A percentile compares a stretch with the other conserved stretches of the same genome.
phyloP scores from a whole-genome alignment of 2,329 filamentous ascomycete species.

The Xylaria sp. region DNA sequence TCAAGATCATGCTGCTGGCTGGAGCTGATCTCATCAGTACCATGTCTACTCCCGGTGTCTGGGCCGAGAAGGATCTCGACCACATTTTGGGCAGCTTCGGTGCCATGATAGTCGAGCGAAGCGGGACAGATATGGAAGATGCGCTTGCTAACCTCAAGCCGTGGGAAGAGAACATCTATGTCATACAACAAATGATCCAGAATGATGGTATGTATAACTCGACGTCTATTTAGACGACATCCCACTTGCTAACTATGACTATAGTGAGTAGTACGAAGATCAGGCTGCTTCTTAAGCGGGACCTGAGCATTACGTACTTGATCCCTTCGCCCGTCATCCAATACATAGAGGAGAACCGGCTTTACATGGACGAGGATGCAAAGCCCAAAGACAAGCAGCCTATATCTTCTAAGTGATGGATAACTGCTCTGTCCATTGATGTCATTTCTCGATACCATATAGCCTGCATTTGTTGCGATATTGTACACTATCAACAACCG shows the following conservation, averaged over 20 bases:
- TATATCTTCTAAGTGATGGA: conserved; percentile 38
- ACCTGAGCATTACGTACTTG: conserved; percentile 83
- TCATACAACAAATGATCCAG: conserved; percentile 88
- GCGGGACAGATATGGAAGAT: conserved; percentile 88
- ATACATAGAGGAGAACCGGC: conserved; percentile 74
- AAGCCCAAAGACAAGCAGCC: conserved; percentile 48
- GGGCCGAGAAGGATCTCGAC: conserved; percentile 85
- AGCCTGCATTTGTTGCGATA: conserved; percentile 8
- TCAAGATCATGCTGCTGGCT: conserved; percentile 82
- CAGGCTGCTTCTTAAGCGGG: conserved; percentile 69
- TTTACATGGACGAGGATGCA: conserved; percentile 59
- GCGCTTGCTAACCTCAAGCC: conserved; percentile 82
- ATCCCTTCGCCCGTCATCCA: conserved; percentile 73
- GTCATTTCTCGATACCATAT: conserved; percentile 2
- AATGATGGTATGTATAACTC: conserved; percentile 65
- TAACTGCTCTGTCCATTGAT: not conserved
- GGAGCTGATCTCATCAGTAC: conserved; percentile 81
- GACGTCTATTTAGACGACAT: not conserved
- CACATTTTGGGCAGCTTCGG: conserved; percentile 88
- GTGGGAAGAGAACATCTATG: conserved; percentile 86
- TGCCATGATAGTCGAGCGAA: conserved; percentile 84
- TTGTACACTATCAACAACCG: conserved; percentile 21
- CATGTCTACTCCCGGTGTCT: conserved; percentile 78
- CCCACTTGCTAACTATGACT: conserved; percentile 25
- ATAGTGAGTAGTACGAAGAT: conserved; percentile 81